Evolutionary conservation across 169 alveolate species (phyloP).

Genomic region (Eimeria sp.): DNA sequence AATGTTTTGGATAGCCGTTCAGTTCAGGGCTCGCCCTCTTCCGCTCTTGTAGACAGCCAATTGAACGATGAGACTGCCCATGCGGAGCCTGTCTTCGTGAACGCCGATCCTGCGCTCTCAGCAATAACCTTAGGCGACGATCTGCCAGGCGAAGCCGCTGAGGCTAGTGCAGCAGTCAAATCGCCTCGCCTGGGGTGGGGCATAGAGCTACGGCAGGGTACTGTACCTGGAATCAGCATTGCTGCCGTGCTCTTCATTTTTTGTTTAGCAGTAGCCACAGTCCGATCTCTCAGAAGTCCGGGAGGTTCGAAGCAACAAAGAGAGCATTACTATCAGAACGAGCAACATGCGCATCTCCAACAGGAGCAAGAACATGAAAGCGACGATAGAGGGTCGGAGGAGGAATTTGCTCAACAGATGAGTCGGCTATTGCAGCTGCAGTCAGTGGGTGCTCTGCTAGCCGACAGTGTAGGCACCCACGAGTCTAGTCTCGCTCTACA

Average conservation of each 20-base stretch:
- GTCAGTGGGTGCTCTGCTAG: slow-evolving; percentile 4
- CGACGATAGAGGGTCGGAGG: neutral
- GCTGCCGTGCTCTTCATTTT: neutral
- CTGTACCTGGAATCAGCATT: neutral
- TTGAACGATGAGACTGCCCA: neutral
- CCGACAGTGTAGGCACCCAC: neutral
- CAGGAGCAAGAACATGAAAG: neutral
- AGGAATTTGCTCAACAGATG: neutral
- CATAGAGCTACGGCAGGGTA: too few species aligned
- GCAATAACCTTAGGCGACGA: neutral
- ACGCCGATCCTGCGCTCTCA: neutral
- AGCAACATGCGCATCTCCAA: neutral
- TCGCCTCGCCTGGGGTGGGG: neutral
- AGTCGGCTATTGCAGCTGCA: neutral
- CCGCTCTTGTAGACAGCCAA: neutral
- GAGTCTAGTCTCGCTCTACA: neutral
- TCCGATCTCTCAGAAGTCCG: neutral
- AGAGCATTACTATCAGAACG: neutral
- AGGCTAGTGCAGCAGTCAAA: neutral
- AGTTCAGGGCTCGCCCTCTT: neutral
- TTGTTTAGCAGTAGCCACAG: neutral
- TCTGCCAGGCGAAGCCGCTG: neutral
- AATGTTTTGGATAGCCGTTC: neutral
- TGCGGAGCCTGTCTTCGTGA: neutral
- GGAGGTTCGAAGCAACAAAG: neutral